A percentile compares a stretch with the other conserved stretches of the same genome.
Evolutionary conservation across 129 eudicot species (phyloP).

Genomic region (Flaveria trinervia): DNA sequence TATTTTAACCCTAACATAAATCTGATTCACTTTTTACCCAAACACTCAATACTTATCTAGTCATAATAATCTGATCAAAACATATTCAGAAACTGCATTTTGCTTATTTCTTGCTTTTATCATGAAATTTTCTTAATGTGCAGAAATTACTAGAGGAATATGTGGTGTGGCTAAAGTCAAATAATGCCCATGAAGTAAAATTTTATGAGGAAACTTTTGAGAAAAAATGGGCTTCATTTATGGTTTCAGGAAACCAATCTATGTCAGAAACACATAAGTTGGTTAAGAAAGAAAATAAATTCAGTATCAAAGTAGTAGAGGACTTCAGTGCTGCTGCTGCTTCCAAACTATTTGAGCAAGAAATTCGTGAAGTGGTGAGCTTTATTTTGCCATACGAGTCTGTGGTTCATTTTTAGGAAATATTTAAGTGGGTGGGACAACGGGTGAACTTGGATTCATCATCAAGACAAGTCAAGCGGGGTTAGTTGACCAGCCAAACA

Average conservation of each 20-base stretch:
- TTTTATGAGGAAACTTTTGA: conserved; percentile 61
- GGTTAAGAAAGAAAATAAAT: conserved; percentile 51
- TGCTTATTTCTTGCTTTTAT: conserved; percentile 6
- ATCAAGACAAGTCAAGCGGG: background rate
- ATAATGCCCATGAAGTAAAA: conserved; percentile 54
- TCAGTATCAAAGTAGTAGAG: conserved; percentile 51
- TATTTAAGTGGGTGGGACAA: background rate
- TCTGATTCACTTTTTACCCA: background rate
- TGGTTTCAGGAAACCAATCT: conserved; percentile 36
- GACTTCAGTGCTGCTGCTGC: conserved; percentile 86
- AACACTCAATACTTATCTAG: background rate
- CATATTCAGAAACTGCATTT: background rate
- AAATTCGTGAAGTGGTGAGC: conserved; percentile 92
- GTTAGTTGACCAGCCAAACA: background rate
- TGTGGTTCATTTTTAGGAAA: background rate
- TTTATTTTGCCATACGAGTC: conserved; percentile 8
- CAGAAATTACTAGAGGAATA: conserved; percentile 66
- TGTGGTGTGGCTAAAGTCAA: conserved; percentile 68
- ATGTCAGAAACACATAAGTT: conserved; percentile 47
- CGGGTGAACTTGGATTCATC: background rate
- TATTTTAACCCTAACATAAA: background rate
- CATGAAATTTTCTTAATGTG: conserved; percentile 1
- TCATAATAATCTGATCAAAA: background rate
- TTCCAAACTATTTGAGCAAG: conserved; percentile 85
- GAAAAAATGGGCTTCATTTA: conserved; percentile 66